These are phyloP conservation scores for Sherardia arvensis DNA, from an alignment of 257 asterid species.

Conservation along the genomic window DNA sequence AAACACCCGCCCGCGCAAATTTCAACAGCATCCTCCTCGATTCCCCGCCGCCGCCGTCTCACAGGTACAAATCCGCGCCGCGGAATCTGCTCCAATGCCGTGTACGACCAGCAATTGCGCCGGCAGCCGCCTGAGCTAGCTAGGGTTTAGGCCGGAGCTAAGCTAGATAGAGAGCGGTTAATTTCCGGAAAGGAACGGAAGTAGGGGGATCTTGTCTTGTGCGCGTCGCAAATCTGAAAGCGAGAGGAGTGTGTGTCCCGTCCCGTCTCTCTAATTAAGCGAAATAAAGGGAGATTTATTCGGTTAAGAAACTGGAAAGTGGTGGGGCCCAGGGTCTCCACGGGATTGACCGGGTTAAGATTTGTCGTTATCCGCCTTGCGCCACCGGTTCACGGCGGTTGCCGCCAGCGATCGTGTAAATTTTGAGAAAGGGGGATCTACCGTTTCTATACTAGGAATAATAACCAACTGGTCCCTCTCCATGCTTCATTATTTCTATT, in stretches of 20 bases:
- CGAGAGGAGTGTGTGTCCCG: not conserved
- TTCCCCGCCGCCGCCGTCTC: not conserved
- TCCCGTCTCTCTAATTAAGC: no score
- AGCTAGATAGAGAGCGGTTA: not conserved
- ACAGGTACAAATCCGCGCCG: not conserved
- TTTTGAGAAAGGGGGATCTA: no score
- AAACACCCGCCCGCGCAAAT: constrained; percentile 5
- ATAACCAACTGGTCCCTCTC: not conserved
- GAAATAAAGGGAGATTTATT: no score
- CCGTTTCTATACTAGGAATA: not conserved
- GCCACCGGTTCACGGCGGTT: not conserved
- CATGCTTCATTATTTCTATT: not conserved
- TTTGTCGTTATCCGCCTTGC: not conserved
- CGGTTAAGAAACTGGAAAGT: no score
- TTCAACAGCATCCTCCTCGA: not conserved
- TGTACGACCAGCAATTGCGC: not conserved
- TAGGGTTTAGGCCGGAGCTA: constrained; percentile 8
- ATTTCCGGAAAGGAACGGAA: not conserved
- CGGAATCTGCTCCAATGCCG: not conserved
- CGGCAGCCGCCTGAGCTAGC: not conserved
- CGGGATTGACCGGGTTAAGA: not conserved
- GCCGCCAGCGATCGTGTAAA: not conserved
- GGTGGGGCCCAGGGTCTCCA: not conserved
- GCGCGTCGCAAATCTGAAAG: not conserved
- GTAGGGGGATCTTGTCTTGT: constrained; percentile 5